These are phyloP conservation scores for Mycosphaerelloides madeirae DNA, from an alignment of 2,329 filamentous ascomycete genomes.

Conservation along the genomic window DNA sequence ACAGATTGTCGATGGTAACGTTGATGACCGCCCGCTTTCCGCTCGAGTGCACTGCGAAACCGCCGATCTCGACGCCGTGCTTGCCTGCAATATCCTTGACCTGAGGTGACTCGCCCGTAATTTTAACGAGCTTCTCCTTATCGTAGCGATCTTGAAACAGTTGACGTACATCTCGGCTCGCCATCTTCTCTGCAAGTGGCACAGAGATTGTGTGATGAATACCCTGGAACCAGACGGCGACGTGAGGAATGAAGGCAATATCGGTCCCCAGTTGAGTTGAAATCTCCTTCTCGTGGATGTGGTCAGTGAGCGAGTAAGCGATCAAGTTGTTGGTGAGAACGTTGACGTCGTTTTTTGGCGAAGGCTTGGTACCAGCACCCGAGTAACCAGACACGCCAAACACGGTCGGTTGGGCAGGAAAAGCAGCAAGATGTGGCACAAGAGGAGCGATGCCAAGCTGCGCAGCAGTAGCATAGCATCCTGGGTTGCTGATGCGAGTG, in stretches of 20 bases:
- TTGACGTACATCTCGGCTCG: slow-evolving; percentile 84
- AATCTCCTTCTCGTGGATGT: slow-evolving; percentile 93
- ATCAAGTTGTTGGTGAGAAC: slow-evolving; percentile 82
- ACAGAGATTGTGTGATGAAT: slow-evolving; percentile 91
- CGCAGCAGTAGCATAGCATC: slow-evolving; percentile 90
- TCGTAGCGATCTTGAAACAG: slow-evolving; percentile 95
- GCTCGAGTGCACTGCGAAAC: slow-evolving; percentile 84
- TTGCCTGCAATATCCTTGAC: slow-evolving; percentile 81
- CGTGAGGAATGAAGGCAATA: slow-evolving; percentile 87
- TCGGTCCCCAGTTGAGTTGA: slow-evolving; percentile 67
- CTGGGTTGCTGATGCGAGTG: slow-evolving; percentile 83
- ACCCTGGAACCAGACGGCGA: slow-evolving; percentile 94
- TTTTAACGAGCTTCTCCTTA: slow-evolving; percentile 90
- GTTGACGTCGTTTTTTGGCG: slow-evolving; percentile 85
- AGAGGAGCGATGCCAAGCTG: slow-evolving; percentile 85
- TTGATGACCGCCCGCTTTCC: slow-evolving; percentile 93
- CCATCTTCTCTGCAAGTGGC: slow-evolving; percentile 80
- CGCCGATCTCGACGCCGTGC: slow-evolving; percentile 90
- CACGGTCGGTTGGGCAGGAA: slow-evolving; percentile 65
- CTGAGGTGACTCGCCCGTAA: slow-evolving; percentile 78
- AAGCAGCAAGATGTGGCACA: slow-evolving; percentile 63
- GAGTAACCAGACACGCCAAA: slow-evolving; percentile 95
- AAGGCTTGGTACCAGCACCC: slow-evolving; percentile 89
- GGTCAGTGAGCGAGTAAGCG: slow-evolving; percentile 84
- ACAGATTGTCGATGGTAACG: slow-evolving; percentile 86